These are phyloP conservation scores for Alternaria consortialis DNA, from an alignment of 2,329 filamentous ascomycete genomes.

Conservation along the genomic window DNA sequence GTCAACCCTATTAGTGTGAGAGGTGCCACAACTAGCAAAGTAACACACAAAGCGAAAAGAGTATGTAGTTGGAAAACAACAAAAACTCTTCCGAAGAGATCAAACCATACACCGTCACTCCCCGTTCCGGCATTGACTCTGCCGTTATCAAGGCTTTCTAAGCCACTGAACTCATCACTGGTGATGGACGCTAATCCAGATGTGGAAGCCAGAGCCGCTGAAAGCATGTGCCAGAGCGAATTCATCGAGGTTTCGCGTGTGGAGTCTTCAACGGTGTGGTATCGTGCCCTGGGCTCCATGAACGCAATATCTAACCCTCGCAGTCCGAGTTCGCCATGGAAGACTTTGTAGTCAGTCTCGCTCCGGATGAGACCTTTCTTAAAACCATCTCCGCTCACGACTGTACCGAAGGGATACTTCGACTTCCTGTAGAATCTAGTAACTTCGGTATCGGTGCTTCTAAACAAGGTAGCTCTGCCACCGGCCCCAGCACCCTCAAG, in stretches of 20 bases:
- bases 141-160: constrained; percentile 60
- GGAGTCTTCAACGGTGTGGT: constrained; percentile 92
- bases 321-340: constrained; percentile 78
- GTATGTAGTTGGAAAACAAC: constrained; percentile 81
- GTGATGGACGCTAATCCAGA: constrained; percentile 74
- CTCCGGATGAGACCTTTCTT: constrained; percentile 79
- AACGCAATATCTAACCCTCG: constrained; percentile 93
- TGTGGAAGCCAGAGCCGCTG: constrained; percentile 78
- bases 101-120: constrained; percentile 87
- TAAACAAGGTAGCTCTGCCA: constrained; percentile 85
- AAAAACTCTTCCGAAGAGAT: constrained; percentile 82
- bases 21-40: constrained; percentile 81
- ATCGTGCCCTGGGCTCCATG: constrained; percentile 82
- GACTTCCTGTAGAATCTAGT: constrained; percentile 78
- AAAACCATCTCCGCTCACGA: constrained; percentile 86
- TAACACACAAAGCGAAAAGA: constrained; percentile 87
- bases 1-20: constrained; percentile 75
- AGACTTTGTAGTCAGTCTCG: constrained; percentile 89
- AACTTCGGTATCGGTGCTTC: constrained; percentile 86
- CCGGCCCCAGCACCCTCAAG: constrained; percentile 94
- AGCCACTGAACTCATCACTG: constrained; percentile 72
- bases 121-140: constrained; percentile 73
- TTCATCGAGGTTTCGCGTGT: constrained; percentile 75
- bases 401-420: constrained; percentile 81
- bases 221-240: constrained; percentile 94